phyloP scores from a whole-genome alignment of 2,329 filamentous ascomycete genomes.

The Talaromyces sp. region DNA sequence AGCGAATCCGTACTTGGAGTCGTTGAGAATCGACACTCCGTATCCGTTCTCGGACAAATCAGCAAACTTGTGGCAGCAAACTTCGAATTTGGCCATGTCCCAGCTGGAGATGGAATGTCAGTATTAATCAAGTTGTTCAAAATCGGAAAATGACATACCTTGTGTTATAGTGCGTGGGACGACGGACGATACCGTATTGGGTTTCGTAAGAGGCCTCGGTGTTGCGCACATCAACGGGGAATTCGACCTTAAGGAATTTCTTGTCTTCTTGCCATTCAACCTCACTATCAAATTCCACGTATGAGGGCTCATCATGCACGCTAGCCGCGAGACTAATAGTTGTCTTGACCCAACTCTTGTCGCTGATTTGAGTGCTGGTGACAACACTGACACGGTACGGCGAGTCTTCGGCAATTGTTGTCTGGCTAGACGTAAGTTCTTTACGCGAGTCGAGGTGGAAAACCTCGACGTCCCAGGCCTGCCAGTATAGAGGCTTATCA shows the following conservation, averaged over 20 bases:
- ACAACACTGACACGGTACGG: conserved; percentile 74
- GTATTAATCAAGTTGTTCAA: not conserved
- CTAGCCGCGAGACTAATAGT: conserved; percentile 74
- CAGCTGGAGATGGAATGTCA: conserved; percentile 47
- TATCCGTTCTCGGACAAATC: conserved; percentile 85
- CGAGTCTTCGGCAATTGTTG: conserved; percentile 66
- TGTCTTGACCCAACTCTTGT: conserved; percentile 79
- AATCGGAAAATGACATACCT: conserved; percentile 44
- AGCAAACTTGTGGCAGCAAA: conserved; percentile 92
- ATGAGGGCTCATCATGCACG: conserved; percentile 60
- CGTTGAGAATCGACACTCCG: conserved; percentile 88
- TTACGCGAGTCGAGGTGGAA: conserved; percentile 85
- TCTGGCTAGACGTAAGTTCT: conserved; percentile 65
- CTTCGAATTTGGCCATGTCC: conserved; percentile 98
- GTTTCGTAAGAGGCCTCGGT: conserved; percentile 94
- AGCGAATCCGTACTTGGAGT: conserved; percentile 94
- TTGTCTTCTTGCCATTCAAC: conserved; percentile 97
- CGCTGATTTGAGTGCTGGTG: conserved; percentile 82
- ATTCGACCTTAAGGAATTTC: conserved; percentile 98
- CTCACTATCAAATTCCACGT: conserved; percentile 73
- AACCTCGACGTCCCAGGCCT: conserved; percentile 97
- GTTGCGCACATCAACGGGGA: conserved; percentile 85
- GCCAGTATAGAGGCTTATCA: conserved; percentile 95
- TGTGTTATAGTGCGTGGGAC: conserved; percentile 97
- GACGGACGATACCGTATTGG: conserved; percentile 80